These are phyloP conservation scores for Forsythia suspensa DNA, from an alignment of 257 asterid species.

Conservation along the genomic window DNA sequence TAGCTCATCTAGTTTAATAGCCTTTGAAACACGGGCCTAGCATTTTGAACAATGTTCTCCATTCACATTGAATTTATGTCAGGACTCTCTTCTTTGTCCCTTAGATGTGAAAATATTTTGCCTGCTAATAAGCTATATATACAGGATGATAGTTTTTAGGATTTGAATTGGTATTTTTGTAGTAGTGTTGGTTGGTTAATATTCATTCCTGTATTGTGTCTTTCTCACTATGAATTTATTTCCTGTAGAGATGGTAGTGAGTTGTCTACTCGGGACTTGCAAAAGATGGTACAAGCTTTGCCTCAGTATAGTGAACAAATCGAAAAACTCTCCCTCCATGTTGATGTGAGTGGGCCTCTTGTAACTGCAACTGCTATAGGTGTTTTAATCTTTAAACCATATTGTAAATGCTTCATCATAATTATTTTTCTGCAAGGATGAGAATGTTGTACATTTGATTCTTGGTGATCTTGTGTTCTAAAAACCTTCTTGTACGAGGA, in stretches of 20 bases:
- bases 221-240: slow-evolving; percentile 23
- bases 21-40: not conserved
- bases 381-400: slow-evolving; percentile 15
- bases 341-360: slow-evolving; percentile 76
- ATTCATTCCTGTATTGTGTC: slow-evolving; percentile 8
- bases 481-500: slow-evolving; percentile 10
- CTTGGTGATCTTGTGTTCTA: not conserved
- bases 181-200: slow-evolving; percentile 5
- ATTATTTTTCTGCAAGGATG: slow-evolving; percentile 5
- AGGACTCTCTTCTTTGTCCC: not conserved
- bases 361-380: slow-evolving; percentile 14
- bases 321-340: slow-evolving; percentile 99
- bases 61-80: not conserved
- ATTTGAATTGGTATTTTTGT: not conserved
- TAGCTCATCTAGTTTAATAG: not conserved
- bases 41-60: not conserved
- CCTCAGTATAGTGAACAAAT: slow-evolving; percentile 99
- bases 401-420: slow-evolving; percentile 19
- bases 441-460: slow-evolving; percentile 1
- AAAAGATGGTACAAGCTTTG: slow-evolving; percentile 99
- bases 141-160: not conserved
- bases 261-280: slow-evolving; percentile 93
- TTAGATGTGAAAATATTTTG: not conserved
- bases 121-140: not conserved
- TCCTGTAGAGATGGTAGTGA: slow-evolving; percentile 72